These are phyloP conservation scores for Penicillium pancosmium DNA, from an alignment of 495 filamentous ascomycete genomes.

Conservation along the genomic window DNA sequence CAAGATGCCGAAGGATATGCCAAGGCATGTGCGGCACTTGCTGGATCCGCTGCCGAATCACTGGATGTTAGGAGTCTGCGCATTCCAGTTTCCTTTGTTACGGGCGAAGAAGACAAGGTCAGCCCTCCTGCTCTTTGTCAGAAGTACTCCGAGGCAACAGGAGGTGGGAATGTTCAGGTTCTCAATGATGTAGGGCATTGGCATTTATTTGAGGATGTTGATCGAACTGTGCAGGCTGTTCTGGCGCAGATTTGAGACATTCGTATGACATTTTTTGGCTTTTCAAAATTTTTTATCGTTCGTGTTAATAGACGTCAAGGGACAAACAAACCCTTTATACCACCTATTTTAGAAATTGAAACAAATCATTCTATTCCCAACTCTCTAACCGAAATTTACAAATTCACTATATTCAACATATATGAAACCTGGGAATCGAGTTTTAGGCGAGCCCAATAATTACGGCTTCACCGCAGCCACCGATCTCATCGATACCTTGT, in stretches of 20 bases:
- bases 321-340: not conserved
- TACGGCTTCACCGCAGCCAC: too few relatives aligned
- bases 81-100: slow-evolving; percentile 36
- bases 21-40: slow-evolving; percentile 55
- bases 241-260: slow-evolving; percentile 8
- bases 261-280: not conserved
- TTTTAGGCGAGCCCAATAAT: too few relatives aligned
- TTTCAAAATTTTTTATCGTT: not conserved
- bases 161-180: slow-evolving; percentile 10
- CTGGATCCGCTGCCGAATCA: slow-evolving; percentile 31
- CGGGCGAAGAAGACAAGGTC: slow-evolving; percentile 47
- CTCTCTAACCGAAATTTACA: too few relatives aligned
- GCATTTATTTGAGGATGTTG: slow-evolving; percentile 25
- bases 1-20: slow-evolving; percentile 58
- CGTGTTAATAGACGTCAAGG: not conserved
- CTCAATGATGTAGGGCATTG: slow-evolving; percentile 22
- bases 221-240: slow-evolving; percentile 14
- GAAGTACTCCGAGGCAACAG: slow-evolving; percentile 14
- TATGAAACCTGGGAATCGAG: too few relatives aligned
- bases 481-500: too few relatives aligned
- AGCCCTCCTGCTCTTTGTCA: slow-evolving; percentile 19
- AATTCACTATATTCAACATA: too few relatives aligned
- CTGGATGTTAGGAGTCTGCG: slow-evolving; percentile 29
- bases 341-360: not conserved
- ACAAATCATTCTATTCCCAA: not conserved